Percentiles rank a stretch among this genome's conserved stretches.
Evolutionary conservation across 1,139 yeast genomes (phyloP).

Genomic region (Kodamaea fungicola): DNA sequence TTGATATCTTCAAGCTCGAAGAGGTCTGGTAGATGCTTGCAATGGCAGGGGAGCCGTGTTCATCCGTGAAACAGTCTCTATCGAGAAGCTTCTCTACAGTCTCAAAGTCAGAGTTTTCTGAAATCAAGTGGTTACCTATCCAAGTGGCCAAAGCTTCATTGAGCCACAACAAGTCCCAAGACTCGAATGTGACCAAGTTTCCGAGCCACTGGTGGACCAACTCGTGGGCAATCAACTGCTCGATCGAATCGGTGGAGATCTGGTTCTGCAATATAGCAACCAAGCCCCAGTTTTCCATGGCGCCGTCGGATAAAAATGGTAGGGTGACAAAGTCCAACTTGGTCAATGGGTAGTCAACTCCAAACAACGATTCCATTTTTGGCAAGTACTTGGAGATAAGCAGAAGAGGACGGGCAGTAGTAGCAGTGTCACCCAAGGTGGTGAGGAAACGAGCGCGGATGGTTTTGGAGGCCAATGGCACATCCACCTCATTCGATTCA

Average conservation of each 20-base stretch:
- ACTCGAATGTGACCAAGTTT: constrained; percentile 59
- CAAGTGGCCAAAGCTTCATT: constrained; percentile 76
- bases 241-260: constrained; percentile 37
- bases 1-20: constrained; percentile 29
- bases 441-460: constrained; percentile 53
- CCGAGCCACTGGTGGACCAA: constrained; percentile 80
- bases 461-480: constrained; percentile 7
- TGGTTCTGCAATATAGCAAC: constrained; percentile 56
- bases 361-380: constrained; percentile 38
- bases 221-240: constrained; percentile 65
- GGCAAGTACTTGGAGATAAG: constrained; percentile 48
- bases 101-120: not conserved
- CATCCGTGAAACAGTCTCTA: constrained; percentile 33
- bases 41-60: constrained; percentile 18
- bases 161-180: constrained; percentile 67
- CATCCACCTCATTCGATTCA: constrained; percentile 38
- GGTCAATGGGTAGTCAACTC: constrained; percentile 48
- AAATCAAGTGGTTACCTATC: constrained; percentile 48
- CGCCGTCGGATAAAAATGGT: constrained; percentile 71
- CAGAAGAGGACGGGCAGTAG: constrained; percentile 44
- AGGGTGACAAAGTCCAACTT: constrained; percentile 65
- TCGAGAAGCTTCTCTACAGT: constrained; percentile 34
- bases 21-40: constrained; percentile 25
- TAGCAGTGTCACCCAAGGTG: constrained; percentile 48
- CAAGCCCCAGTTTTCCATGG: constrained; percentile 77